A percentile compares a stretch with the other conserved stretches of the same genome.
Conservation (phyloP, 2,329 filamentous ascomycete species). For the Ophiocordyceps unilateralis region DNA sequence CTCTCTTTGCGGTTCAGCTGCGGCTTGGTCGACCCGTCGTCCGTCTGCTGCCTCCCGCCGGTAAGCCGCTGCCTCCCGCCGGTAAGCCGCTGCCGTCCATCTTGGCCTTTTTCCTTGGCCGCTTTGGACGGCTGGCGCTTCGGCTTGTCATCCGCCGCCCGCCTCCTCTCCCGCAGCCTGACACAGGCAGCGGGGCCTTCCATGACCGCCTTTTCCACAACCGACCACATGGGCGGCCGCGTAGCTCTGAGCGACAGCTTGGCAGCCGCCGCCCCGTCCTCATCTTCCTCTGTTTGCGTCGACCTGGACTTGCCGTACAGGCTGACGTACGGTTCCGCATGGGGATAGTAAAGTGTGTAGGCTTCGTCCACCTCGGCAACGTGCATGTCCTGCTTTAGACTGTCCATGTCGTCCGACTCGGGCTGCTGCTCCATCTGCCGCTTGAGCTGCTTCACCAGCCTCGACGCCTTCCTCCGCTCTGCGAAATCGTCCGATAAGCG, state of each 20-base stretch:
- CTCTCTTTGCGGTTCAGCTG: constrained; percentile 19
- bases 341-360: constrained; percentile 57
- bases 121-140: constrained; percentile 1
- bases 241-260: constrained; percentile 26
- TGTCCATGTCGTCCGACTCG: constrained; percentile 31
- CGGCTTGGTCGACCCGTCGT: constrained; percentile 7
- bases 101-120: not conserved
- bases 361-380: constrained; percentile 56
- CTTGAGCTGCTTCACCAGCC: constrained; percentile 46
- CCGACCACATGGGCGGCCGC: constrained; percentile 46
- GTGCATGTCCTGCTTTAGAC: constrained; percentile 41
- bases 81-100: not conserved
- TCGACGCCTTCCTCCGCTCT: constrained; percentile 59
- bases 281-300: constrained; percentile 21
- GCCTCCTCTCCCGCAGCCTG: constrained; percentile 34
- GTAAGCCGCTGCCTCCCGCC: not conserved
- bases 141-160: constrained; percentile 4
- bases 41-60: constrained; percentile 2
- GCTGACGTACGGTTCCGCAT: constrained; percentile 52
- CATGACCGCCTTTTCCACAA: constrained; percentile 46
- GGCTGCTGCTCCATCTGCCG: constrained; percentile 36
- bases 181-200: constrained; percentile 22
- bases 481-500: not conserved
- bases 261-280: constrained; percentile 20
- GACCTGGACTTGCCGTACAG: constrained; percentile 28